Base-by-base conservation (phyloP, 2,329 filamentous ascomycete genomes). In the Ophiostoma australiae region DNA sequence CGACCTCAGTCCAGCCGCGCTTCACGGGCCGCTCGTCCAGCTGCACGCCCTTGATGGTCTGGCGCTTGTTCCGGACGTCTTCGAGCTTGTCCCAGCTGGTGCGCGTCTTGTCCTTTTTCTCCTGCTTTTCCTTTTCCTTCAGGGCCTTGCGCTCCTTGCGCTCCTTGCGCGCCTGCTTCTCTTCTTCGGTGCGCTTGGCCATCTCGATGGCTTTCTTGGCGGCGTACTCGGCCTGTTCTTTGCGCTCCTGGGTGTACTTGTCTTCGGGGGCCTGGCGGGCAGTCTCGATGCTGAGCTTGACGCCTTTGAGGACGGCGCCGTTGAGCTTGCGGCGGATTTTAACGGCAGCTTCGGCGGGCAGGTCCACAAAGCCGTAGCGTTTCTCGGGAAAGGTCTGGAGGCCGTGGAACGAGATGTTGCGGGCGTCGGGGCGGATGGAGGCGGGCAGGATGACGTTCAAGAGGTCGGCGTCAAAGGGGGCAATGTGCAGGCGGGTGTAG, bases 261-360 rank as follows among this genome's bases (percentile, higher is more conserved):
- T n/a, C 58, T 4, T n/a, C 20, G 23, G n/a, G 15, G 13, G 41
- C 23, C 41, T 70, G 48, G 35, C 72, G 68, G 7, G 95, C 95
- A 74, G 90, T 89, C 76, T 97, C 92, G 72, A 99, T 87, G 72
- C 88, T 88, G 76, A 98, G 87, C 80, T 97, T 98, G 72, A 85
- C 84, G 10, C 95, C 95, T 78, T 91, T 95, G 71, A 99, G 81
- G 33, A 92, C 90, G 1, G 90, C 87, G 41, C 94, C 94, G 83
- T 97, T 91, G 68, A 98, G 85, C 82, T 95, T 98, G 81, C 91
- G 94, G 82, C 90, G 93, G 70, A 98, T 81, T 80, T 93, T 97
- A n/a, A 94, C 91, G 11, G 94, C 95, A 74, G 97, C 93, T 80
- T 88, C 87, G 3, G 79, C 81, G 0, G 94, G 94, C 52, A 99